Evolutionary conservation across 331 rosid species (phyloP).

Genomic region (Pyracantha coccinea): DNA sequence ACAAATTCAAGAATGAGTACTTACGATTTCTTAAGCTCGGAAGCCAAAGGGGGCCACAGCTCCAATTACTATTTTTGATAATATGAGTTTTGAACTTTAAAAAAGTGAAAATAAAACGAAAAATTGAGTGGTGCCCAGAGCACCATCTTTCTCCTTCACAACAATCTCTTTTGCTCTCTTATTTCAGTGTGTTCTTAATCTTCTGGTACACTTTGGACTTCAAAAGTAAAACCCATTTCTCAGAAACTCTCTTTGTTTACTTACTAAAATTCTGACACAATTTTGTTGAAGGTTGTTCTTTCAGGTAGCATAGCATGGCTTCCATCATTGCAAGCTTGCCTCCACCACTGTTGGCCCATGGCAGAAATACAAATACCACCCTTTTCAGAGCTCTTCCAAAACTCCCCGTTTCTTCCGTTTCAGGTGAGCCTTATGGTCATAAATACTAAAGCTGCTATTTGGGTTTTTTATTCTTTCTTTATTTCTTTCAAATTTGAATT

Average conservation of each 20-base stretch:
- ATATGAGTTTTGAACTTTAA: too few relatives aligned
- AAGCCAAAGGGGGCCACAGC: too few relatives aligned
- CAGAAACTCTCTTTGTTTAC: not conserved
- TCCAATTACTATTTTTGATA: too few relatives aligned
- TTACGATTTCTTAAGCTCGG: too few relatives aligned
- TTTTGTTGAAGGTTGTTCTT: not conserved
- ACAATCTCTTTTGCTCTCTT: not conserved
- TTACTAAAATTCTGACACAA: not conserved
- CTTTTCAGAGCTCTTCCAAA: constrained; percentile 17
- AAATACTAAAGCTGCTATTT: not conserved
- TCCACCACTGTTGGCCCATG: constrained; percentile 42
- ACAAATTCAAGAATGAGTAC: too few relatives aligned
- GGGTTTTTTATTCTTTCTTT: not conserved
- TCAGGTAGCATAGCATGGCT: constrained; percentile 48
- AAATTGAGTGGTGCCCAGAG: not conserved
- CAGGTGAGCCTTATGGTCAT: constrained; percentile 29
- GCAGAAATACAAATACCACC: constrained; percentile 14
- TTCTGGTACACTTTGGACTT: not conserved
- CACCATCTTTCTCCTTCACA: not conserved
- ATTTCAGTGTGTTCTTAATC: not conserved
- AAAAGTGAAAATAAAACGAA: not conserved
- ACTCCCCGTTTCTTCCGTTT: constrained; percentile 32
- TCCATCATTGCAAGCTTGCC: constrained; percentile 52
- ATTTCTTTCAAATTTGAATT: not conserved
- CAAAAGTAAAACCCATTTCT: not conserved